Evolutionary conservation across 192 early-diverging fungal species (phyloP).

Genomic region (Umbelopsis sp.): DNA sequence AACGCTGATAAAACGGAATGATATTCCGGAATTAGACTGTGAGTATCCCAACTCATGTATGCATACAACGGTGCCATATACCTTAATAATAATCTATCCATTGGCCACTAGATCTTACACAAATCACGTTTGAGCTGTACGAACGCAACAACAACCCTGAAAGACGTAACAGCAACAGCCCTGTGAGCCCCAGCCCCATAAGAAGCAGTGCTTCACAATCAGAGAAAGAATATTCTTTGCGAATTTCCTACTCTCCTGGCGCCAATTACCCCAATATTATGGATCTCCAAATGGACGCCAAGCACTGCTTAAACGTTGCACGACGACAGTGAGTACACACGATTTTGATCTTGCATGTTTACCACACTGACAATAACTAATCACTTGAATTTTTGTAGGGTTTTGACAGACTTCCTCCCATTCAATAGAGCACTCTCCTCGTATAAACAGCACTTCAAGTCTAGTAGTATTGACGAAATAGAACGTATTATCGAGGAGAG

Average conservation of each 20-base stretch:
- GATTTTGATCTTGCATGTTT: background rate
- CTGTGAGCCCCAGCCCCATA: background rate
- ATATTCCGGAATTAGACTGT: conserved; percentile 92
- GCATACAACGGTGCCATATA: background rate
- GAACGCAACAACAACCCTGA: conserved; percentile 69
- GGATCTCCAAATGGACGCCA: conserved; percentile 83
- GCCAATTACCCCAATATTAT: conserved; percentile 90
- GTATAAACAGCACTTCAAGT: background rate
- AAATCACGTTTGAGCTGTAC: conserved; percentile 97
- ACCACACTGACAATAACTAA: conserved; percentile 2
- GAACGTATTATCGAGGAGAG: conserved; percentile 38
- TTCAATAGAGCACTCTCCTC: background rate
- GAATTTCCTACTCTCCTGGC: conserved; percentile 89
- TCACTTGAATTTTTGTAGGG: background rate
- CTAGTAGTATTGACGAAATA: conserved; percentile 24
- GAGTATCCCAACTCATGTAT: conserved; percentile 27
- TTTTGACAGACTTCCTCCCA: conserved; percentile 14
- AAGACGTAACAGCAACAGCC: conserved; percentile 23
- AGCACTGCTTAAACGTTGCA: conserved; percentile 83
- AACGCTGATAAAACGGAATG: conserved; percentile 60
- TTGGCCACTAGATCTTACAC: conserved; percentile 74
- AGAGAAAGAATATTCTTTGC: conserved; percentile 82
- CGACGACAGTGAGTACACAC: conserved; percentile 62
- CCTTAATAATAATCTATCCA: background rate
- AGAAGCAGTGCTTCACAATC: conserved; percentile 19